These are phyloP conservation scores for Kwoniella dendrophila DNA, from an alignment of 768 basidiomycete species.

Conservation along the genomic window DNA sequence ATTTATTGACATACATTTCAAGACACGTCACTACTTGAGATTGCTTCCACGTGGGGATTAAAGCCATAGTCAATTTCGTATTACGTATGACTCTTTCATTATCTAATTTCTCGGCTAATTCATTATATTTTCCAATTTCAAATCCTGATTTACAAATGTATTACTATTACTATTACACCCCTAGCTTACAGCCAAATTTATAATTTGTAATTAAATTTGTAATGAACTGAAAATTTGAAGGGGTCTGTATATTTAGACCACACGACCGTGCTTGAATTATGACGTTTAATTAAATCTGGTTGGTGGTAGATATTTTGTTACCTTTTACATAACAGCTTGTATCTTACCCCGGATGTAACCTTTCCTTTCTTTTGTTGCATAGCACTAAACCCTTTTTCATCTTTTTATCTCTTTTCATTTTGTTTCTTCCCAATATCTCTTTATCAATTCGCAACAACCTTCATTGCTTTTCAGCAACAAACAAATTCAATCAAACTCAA, in stretches of 20 bases:
- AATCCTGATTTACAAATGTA: too few relatives aligned
- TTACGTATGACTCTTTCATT: not conserved
- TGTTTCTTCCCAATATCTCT: not conserved
- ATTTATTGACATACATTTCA: too few relatives aligned
- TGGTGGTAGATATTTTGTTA: not conserved
- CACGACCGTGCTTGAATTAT: conserved; percentile 4
- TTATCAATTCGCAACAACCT: not conserved
- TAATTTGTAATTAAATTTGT: too few relatives aligned
- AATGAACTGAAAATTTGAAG: conserved; percentile 1
- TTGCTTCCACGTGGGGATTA: too few relatives aligned
- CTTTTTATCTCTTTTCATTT: conserved; percentile 5
- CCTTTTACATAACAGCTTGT: not conserved
- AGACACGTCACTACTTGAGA: too few relatives aligned
- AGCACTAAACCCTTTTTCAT: not conserved
- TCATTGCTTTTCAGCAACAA: not conserved
- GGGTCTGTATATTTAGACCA: not conserved
- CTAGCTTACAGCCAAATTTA: too few relatives aligned
- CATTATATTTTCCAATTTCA: not conserved
- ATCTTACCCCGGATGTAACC: not conserved
- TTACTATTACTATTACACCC: not conserved
- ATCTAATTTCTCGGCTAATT: conserved; percentile 4
- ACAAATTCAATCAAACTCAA: not conserved
- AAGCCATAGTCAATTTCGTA: too few relatives aligned
- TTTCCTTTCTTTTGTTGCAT: not conserved
- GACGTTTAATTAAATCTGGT: conserved; percentile 6